Conservation (phyloP, 1,139 yeast genomes). For the Candida dubliniensis region DNA sequence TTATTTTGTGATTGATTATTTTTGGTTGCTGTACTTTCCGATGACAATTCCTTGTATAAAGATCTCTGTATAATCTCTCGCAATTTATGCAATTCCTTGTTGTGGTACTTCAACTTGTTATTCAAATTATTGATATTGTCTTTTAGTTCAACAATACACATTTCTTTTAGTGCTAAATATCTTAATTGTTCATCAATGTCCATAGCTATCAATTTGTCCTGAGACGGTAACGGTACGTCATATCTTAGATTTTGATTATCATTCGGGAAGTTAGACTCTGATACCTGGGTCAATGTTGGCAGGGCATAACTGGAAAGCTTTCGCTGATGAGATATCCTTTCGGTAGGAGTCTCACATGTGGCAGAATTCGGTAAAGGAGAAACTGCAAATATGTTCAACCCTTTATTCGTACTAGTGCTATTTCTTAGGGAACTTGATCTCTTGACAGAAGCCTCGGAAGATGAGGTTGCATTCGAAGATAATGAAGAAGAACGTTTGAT, state of each 20-base stretch:
- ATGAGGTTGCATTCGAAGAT: background rate
- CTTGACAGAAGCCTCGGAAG: background rate
- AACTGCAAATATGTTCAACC: slow-evolving; percentile 16
- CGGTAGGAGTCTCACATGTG: slow-evolving; percentile 1
- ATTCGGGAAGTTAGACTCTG: background rate
- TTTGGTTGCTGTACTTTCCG: slow-evolving; percentile 7
- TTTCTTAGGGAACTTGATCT: slow-evolving; percentile 9
- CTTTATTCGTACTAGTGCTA: slow-evolving; percentile 7
- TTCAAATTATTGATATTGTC: slow-evolving; percentile 44
- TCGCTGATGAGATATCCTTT: slow-evolving; percentile 3
- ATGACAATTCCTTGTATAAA: slow-evolving; percentile 34
- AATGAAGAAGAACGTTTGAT: slow-evolving; percentile 8
- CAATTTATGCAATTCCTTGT: slow-evolving; percentile 47
- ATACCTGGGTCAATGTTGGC: slow-evolving; percentile 5
- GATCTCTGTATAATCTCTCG: slow-evolving; percentile 42
- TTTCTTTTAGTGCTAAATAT: slow-evolving; percentile 59
- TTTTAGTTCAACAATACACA: slow-evolving; percentile 57
- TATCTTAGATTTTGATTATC: slow-evolving; percentile 19
- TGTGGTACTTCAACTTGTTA: slow-evolving; percentile 37
- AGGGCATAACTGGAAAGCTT: slow-evolving; percentile 2
- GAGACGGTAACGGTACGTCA: slow-evolving; percentile 35
- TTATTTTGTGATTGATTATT: slow-evolving; percentile 10
- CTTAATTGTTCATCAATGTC: slow-evolving; percentile 58
- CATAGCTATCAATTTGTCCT: slow-evolving; percentile 28
- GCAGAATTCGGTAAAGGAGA: slow-evolving; percentile 8